Base-by-base conservation (phyloP, 1,284 basidiomycete genomes). In the Agroathelia rolfsii region DNA sequence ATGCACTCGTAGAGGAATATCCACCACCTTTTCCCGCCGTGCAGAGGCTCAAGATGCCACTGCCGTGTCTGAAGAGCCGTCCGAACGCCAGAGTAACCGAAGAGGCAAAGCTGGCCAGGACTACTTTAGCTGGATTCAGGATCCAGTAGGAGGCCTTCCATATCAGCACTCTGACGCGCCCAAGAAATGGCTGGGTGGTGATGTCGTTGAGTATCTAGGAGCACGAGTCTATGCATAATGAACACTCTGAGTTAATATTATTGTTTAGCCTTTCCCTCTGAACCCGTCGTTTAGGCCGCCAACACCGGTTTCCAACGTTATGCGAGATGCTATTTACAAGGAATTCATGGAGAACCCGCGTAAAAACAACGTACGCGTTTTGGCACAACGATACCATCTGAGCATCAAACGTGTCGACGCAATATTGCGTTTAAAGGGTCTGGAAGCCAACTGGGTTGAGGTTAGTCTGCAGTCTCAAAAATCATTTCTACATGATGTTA, bases 271-370 rank as follows among this genome's bases (percentile, higher is more conserved):
- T 1, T 90, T 88, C 52, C 83, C 85, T 10, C 61, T 83, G 55
- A 90, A 90, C 48, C 71, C 71, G 6, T 74, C 79, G 1, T 90
- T 89, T 56, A 71, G 68, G 43, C 86, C 86, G 10, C 79, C 80
- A 13, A 56, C 72, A 6, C 86, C 86, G 6, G 56, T 86, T 22
- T 79, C 82, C 0, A 72, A 87, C 42, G 50, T 49, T 3, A 50
- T 73, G 28, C 69, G 74, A 31, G 59, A 61, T 6, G 50, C 47
- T 34, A 70, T 84, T 24, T 86, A 70, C 50, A 44, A 53, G 2
- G 54, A 62, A 24, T 80, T 67, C 52, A 72, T 79, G 59, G 30
- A 42, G 8, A 58, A 83, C 41, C 80, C 77, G 4, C 43, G 61
- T 27, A 43, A 50, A 28, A 73, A 79, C 47, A 72, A 61, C 38